A percentile compares a stretch with the other conserved stretches of the same genome.
Conservation (phyloP, 257 asterid genomes). For the Perilla frutescens region DNA sequence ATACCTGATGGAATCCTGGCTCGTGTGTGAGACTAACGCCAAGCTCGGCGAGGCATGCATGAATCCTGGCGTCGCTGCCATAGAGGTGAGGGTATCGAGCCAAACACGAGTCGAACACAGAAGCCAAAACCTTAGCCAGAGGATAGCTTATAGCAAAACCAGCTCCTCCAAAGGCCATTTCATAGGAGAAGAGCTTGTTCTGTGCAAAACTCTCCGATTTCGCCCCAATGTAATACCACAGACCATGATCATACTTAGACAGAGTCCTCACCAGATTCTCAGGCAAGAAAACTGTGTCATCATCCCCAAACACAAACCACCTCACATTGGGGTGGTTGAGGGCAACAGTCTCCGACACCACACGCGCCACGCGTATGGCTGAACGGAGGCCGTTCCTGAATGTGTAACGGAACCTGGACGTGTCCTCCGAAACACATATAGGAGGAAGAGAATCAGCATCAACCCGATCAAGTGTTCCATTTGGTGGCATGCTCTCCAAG, state of each 20-base stretch:
- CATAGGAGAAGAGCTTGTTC: conserved; percentile 59
- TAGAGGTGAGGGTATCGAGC: conserved; percentile 68
- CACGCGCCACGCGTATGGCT: conserved; percentile 77
- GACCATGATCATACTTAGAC: conserved; percentile 72
- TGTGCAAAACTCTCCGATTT: conserved; percentile 67
- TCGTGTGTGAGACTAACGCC: conserved; percentile 75
- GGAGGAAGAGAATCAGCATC: conserved; percentile 57
- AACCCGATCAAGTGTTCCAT: conserved; percentile 24
- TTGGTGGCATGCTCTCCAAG: conserved; percentile 52
- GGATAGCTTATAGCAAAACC: conserved; percentile 94
- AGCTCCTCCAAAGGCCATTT: conserved; percentile 91
- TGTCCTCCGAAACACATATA: conserved; percentile 63
- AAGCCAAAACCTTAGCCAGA: conserved; percentile 65
- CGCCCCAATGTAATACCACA: conserved; percentile 82
- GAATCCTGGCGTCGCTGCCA: conserved; percentile 78
- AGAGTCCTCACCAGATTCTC: conserved; percentile 81
- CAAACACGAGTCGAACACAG: conserved; percentile 70
- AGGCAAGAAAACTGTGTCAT: conserved; percentile 77
- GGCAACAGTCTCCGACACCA: conserved; percentile 63
- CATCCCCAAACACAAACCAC: conserved; percentile 95
- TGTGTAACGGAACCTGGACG: conserved; percentile 69
- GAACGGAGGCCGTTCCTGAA: conserved; percentile 65
- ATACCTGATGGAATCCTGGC: conserved; percentile 96
- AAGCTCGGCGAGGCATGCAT: conserved; percentile 75
- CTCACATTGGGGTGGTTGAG: conserved; percentile 62